These are phyloP conservation scores for Sophora flavescens DNA, from an alignment of 306 rosid species.

Conservation along the genomic window DNA sequence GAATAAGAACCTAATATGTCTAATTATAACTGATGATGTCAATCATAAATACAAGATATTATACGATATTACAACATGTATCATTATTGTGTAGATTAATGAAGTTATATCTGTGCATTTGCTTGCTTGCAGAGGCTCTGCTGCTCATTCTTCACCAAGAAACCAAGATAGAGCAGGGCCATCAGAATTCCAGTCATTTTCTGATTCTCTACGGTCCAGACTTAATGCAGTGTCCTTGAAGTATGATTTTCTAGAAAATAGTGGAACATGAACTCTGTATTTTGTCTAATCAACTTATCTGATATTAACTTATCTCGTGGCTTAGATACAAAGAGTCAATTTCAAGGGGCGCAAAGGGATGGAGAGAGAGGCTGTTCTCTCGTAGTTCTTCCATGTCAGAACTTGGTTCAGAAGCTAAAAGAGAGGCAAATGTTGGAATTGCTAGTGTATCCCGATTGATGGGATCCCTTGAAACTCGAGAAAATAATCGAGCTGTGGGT, in stretches of 20 bases:
- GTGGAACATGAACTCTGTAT: background rate
- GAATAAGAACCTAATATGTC: too few species aligned
- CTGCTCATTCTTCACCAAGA: constrained; percentile 52
- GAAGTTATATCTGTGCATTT: constrained; percentile 30
- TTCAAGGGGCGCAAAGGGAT: constrained; percentile 84
- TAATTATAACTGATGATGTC: too few species aligned
- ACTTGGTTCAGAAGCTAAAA: constrained; percentile 61
- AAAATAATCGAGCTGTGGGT: constrained; percentile 40
- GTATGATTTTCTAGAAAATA: constrained; percentile 50
- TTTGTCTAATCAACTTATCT: constrained; percentile 23
- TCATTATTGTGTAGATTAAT: background rate
- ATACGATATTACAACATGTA: too few species aligned
- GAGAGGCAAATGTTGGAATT: constrained; percentile 69
- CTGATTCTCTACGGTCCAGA: constrained; percentile 81
- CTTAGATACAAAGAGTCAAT: constrained; percentile 87
- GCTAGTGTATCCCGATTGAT: constrained; percentile 70
- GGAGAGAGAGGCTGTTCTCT: constrained; percentile 85
- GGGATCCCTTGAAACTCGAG: constrained; percentile 69
- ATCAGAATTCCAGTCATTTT: constrained; percentile 83
- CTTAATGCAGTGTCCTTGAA: constrained; percentile 70
- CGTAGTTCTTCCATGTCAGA: constrained; percentile 72
- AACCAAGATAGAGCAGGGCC: constrained; percentile 74
- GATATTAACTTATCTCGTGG: constrained; percentile 37
- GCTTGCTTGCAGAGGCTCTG: constrained; percentile 54
- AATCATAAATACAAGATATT: too few species aligned